A percentile compares a stretch with the other conserved stretches of the same genome.
Conservation (phyloP, 768 basidiomycete species). For the Tricholoma sp. region DNA sequence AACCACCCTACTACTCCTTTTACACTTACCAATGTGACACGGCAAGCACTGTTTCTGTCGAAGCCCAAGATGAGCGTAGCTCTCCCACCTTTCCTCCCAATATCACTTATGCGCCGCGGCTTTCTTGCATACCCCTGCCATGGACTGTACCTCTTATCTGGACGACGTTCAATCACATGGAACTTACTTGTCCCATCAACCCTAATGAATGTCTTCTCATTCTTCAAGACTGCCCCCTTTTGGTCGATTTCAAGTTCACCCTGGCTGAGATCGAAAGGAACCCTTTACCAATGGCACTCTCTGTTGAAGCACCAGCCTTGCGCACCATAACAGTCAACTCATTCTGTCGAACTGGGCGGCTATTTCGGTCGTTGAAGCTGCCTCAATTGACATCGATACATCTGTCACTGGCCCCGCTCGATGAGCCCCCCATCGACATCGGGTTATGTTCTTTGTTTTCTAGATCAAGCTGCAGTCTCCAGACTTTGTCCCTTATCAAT, state of each 20-base stretch:
- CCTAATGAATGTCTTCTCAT: background rate
- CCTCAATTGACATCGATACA: background rate
- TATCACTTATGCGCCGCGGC: background rate
- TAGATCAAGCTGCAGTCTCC: background rate
- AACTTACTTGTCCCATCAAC: background rate
- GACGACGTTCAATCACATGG: background rate
- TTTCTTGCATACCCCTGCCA: background rate
- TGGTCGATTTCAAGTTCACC: background rate
- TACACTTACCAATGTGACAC: background rate
- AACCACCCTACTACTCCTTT: background rate
- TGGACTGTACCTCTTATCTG: background rate
- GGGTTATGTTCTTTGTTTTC: background rate
- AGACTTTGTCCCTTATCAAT: background rate
- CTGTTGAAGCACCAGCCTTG: background rate
- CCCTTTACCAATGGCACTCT: background rate
- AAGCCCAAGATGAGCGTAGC: background rate
- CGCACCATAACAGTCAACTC: background rate
- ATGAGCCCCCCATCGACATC: background rate
- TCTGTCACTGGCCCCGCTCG: background rate
- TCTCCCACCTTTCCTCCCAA: background rate
- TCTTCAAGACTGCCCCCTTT: background rate
- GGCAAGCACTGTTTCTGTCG: background rate
- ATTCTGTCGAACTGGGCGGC: background rate
- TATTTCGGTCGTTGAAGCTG: background rate
- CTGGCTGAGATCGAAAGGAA: background rate